Evolutionary conservation across 1,284 basidiomycete species (phyloP).

Genomic region (Somion occarium): DNA sequence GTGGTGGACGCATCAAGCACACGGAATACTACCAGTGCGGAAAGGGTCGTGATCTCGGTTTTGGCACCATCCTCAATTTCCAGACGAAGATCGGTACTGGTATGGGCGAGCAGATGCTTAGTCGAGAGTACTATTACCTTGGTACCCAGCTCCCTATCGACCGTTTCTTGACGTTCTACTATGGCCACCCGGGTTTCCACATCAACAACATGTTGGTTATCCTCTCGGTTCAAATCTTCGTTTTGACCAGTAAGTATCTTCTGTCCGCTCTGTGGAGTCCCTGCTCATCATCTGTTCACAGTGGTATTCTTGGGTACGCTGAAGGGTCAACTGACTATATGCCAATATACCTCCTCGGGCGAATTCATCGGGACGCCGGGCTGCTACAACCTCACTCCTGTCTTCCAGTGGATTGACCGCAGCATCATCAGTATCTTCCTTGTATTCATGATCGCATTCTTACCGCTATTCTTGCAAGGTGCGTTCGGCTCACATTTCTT

Average conservation of each 20-base stretch:
- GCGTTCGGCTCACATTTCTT: conserved; percentile 6
- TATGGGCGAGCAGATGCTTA: conserved; percentile 99
- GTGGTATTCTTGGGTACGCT: conserved; percentile 92
- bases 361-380: conserved; percentile 75
- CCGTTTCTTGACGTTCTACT: conserved; percentile 99
- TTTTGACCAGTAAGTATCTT: conserved; percentile 69
- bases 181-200: conserved; percentile 99
- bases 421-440: conserved; percentile 96
- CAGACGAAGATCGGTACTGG: conserved; percentile 99
- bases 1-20: conserved; percentile 97
- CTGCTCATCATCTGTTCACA: conserved; percentile 25
- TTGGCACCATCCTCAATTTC: conserved; percentile 99
- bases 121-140: conserved; percentile 98
- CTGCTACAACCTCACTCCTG: conserved; percentile 88
- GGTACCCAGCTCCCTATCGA: conserved; percentile 99
- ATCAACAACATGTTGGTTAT: conserved; percentile 99
- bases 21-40: conserved; percentile 99
- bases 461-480: conserved; percentile 94
- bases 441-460: conserved; percentile 93
- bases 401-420: conserved; percentile 90
- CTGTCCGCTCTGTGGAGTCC: not conserved
- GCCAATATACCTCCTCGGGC: conserved; percentile 70
- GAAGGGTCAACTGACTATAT: conserved; percentile 75
- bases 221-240: conserved; percentile 89
- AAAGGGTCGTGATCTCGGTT: conserved; percentile 98